phyloP scores from a whole-genome alignment of 2,329 filamentous ascomycete genomes.

The Fusarium albosuccineum region DNA sequence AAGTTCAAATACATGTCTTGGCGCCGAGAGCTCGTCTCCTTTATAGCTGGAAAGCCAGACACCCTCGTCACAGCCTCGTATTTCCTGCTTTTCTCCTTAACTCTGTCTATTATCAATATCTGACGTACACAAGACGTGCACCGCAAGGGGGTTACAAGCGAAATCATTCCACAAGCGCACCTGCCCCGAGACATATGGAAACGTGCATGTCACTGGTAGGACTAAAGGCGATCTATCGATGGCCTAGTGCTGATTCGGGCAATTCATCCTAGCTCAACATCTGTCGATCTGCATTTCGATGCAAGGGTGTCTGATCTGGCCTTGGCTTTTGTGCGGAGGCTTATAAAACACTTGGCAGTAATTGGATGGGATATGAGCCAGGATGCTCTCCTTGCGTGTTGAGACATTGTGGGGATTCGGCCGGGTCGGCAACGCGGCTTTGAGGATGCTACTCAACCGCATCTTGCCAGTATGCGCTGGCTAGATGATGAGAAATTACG shows the following conservation, averaged over 20 bases:
- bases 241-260: constrained; percentile 8
- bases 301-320: neutral
- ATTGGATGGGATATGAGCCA: constrained; percentile 8
- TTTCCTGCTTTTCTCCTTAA: neutral
- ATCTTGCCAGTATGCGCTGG: no score
- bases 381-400: no score
- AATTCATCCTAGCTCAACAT: neutral
- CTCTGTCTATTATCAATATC: constrained; percentile 5
- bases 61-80: neutral
- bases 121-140: constrained; percentile 15
- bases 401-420: no score
- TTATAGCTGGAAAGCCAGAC: neutral
- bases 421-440: no score
- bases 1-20: neutral
- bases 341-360: neutral
- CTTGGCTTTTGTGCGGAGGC: constrained; percentile 6
- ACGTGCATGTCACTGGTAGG: neutral
- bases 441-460: no score
- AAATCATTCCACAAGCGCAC: neutral
- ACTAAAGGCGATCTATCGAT: neutral
- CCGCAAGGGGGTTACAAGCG: neutral
- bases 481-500: no score
- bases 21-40: neutral
- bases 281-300: neutral
- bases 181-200: neutral